Percentiles rank a stretch among this genome's conserved stretches.
phyloP scores from a whole-genome alignment of 768 basidiomycete genomes.

The Lactifluus hygrophoroides region DNA sequence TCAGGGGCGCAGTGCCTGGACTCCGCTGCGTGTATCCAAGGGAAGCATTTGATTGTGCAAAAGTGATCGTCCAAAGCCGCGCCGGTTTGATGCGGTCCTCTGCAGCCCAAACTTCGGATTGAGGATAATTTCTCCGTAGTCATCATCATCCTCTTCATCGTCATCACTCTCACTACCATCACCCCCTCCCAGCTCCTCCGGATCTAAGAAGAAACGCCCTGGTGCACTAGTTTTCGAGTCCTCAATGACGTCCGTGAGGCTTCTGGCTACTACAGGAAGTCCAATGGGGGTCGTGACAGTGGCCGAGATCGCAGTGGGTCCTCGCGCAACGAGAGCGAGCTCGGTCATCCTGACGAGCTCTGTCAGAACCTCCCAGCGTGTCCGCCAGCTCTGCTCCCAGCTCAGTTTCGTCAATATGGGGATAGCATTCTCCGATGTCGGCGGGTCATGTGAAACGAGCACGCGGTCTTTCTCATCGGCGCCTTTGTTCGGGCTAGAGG shows the following conservation, averaged over 20 bases:
- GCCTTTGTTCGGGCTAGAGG: not conserved
- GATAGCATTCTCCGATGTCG: not conserved
- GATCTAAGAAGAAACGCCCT: conserved; percentile 7
- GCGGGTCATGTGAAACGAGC: not conserved
- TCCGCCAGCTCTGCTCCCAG: conserved; percentile 17
- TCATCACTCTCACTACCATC: conserved; percentile 9
- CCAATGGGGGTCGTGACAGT: conserved; percentile 15
- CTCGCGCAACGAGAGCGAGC: not conserved
- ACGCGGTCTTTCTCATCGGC: not conserved
- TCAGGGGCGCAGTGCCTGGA: conserved; percentile 1
- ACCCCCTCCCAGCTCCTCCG: not conserved
- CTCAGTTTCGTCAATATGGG: conserved; percentile 5
- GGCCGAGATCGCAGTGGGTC: not conserved
- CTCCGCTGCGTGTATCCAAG: not conserved
- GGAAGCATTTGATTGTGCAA: conserved; percentile 1
- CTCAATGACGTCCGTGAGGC: conserved; percentile 1
- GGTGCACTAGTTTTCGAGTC: not conserved
- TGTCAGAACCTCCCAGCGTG: conserved; percentile 21
- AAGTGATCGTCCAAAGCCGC: not conserved
- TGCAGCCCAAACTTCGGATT: conserved; percentile 14
- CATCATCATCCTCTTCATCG: conserved; percentile 19
- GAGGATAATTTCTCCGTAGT: conserved; percentile 19
- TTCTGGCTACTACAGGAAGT: conserved; percentile 11
- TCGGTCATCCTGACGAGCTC: conserved; percentile 18
- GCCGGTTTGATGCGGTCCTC: not conserved